Base-by-base conservation (phyloP, 106 monocot species). In the Apostasia shenzhenica region DNA sequence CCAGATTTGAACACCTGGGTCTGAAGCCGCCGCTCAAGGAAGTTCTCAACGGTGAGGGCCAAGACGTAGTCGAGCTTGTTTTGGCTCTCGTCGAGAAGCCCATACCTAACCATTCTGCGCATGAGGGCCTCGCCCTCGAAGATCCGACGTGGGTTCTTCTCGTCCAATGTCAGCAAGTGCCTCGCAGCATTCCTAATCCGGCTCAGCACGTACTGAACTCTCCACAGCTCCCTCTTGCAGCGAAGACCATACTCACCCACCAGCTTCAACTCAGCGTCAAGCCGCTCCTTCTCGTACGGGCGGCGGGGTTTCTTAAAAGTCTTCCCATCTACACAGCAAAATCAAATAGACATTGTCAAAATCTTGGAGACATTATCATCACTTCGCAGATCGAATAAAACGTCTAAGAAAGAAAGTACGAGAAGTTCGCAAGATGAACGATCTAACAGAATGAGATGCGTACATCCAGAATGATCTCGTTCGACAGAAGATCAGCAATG, bases 281-380 rank as follows among this genome's bases (percentile, higher is more conserved):
- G 70, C 13, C 90, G 80, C 70, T 90, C 90, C 78, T 90, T 90
- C 83, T 90, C 90, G 53, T 90, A 90, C 0, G 90, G 90, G 48
- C 90, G 85, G 26, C 90, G 68, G 37, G 89, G 90, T 67, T 90
- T 90, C 90, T 90, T 90, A 61, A 90, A 90, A 1, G 90, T 90
- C 70, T 90, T 90, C 46, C 90, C 90, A 77, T 88, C 88, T 88
- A 57, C 55, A 67, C 14, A 0, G 48, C 51, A 39, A 14, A 26
- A 1, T 58, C 2, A 70, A 11, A 45, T 37, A 37, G 6, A 48
- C 59, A 63, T 63, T 44, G 8, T 4, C 12, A 0, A 14, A 59
- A 71, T 49, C 59, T 8, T 59, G 8, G 13, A 63, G 13, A 63
- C 2, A 63, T 2, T 3, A 14, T 56, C 56, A 56, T 39, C 41